Percentiles rank a stretch among this genome's conserved stretches.
phyloP scores from a whole-genome alignment of 1,139 yeast genomes.

The Geotrichum aggregatum region DNA sequence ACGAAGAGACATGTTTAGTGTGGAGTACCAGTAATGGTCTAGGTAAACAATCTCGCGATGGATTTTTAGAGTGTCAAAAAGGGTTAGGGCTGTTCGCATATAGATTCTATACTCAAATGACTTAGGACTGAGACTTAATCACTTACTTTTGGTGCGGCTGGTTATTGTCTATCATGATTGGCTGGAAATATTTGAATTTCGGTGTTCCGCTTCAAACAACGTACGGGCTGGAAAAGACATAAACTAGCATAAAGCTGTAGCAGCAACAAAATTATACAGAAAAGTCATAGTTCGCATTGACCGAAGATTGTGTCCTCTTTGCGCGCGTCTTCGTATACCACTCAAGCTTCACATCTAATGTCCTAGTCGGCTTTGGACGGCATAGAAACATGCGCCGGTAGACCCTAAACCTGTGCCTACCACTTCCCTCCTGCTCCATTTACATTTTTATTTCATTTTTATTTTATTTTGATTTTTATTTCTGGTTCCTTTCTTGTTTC shows the following conservation, averaged over 20 bases:
- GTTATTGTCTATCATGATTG: background rate
- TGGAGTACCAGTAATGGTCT: slow-evolving; percentile 13
- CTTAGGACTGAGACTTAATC: background rate
- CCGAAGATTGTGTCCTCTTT: too few relatives aligned
- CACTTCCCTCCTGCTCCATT: background rate
- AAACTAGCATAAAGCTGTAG: too few relatives aligned
- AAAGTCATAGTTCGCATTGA: too few relatives aligned
- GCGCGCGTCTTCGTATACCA: background rate
- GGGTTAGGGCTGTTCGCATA: background rate
- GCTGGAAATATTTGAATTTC: background rate
- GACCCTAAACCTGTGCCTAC: background rate
- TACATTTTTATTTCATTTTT: background rate
- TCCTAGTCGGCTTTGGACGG: slow-evolving; percentile 13
- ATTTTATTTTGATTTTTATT: background rate
- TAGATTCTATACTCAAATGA: too few relatives aligned
- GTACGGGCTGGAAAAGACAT: too few relatives aligned
- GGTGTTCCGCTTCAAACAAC: background rate
- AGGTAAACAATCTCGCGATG: background rate
- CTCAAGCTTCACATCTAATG: background rate
- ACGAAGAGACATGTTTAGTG: slow-evolving; percentile 18
- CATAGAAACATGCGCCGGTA: background rate
- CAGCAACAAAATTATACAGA: too few relatives aligned
- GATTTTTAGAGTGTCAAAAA: background rate
- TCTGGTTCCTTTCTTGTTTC: slow-evolving; percentile 7
- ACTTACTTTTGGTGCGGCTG: background rate